Evolutionary conservation across 225 moss, liverwort and hornwort species (phyloP), one percentile per base, ranked within the genome.

Genomic region (Pleurozium schreberi): DNA sequence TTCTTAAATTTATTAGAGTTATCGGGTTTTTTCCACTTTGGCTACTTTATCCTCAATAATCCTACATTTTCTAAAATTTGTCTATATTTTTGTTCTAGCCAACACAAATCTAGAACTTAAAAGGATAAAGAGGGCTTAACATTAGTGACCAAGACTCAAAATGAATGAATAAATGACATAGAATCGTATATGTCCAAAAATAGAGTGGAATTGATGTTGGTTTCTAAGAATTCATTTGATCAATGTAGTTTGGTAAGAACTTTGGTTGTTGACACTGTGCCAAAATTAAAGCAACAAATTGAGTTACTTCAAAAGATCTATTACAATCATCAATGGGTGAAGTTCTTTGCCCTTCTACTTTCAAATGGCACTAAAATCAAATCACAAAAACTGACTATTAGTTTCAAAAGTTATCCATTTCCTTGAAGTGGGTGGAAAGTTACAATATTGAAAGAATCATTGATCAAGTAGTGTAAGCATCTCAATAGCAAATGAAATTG

Each of bases 1-100:
- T 31, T 33, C 5, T 49, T 4, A 0, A 75, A 75, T 33, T 75
- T 75, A 1, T 0, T 19, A 18, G 0, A 19, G 0, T 18, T 18
- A 16, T 0, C n/a, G n/a, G n/a, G n/a, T 43, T 43, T 43, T 65
- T 71, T 71, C 27, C 6, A 71, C 8, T 45, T 71, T 0, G 1
- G 9, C 5, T 43, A 1, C 2, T 71, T 5, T 43, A 42, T 17
- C 10, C 1, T 27, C 16, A 43, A 71, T 16, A 43, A 27, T 71
- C 27, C 3, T 43, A 27, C 16, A 43, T 43, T 0, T 27, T 0
- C 15, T 40, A 42, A 1, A 16, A 9, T 43, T 71, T 27, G 27
- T 43, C 43, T 43, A 43, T 43, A 71, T 27, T 43, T 5, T 43
- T 71, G 5, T 1, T 27, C 5, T 42, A 16, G 16, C 6, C 10